phyloP scores from a whole-genome alignment of 2,329 filamentous ascomycete species.

The Talaromyces verruculosus region DNA sequence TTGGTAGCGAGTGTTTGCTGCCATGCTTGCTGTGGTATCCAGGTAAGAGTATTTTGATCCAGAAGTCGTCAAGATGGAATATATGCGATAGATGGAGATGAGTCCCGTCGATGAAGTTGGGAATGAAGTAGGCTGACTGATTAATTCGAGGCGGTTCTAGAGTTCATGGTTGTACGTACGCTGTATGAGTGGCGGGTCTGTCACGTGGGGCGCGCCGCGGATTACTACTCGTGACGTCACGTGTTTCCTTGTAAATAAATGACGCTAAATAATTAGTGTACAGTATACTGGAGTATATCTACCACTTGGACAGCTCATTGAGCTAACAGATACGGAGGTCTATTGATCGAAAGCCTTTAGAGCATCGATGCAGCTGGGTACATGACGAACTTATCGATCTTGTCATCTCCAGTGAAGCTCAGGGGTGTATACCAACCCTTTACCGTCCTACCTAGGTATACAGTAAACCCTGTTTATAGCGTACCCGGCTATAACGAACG shows the following conservation, averaged over 20 bases:
- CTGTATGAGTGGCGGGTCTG: slow-evolving; percentile 13
- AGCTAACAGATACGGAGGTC: no score
- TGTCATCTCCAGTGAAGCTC: no score
- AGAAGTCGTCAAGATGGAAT: neutral
- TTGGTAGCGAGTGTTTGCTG: slow-evolving; percentile 76
- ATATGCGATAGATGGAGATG: neutral
- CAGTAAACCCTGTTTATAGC: no score
- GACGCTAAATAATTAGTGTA: no score
- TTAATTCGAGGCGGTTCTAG: neutral
- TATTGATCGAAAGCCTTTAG: no score
- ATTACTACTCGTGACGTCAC: slow-evolving; percentile 15
- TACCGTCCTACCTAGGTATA: no score
- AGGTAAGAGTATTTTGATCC: neutral
- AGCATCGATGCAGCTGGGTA: no score
- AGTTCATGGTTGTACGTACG: neutral
- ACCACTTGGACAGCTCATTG: no score
- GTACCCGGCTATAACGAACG: no score
- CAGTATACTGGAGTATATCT: no score
- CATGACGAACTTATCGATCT: no score
- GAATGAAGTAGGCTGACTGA: neutral
- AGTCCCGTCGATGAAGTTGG: neutral
- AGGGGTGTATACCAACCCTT: no score
- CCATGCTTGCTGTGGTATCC: slow-evolving; percentile 52
- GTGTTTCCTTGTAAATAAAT: neutral
- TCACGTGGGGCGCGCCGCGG: slow-evolving; percentile 13